Evolutionary conservation across 2,329 filamentous ascomycete species (phyloP).

Genomic region (Penicillium nordicum): DNA sequence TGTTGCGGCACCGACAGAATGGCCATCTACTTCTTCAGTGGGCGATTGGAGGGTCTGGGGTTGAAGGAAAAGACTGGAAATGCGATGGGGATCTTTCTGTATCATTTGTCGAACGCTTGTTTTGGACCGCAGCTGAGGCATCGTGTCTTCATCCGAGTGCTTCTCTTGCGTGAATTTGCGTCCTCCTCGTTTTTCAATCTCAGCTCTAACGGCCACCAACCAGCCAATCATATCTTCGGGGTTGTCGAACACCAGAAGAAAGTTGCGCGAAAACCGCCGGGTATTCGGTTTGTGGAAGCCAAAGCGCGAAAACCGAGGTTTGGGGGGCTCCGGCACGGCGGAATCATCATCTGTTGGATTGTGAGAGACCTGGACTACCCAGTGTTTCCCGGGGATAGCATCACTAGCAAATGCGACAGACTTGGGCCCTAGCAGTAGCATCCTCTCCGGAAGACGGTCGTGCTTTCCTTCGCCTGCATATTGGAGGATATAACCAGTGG

Average conservation of each 20-base stretch:
- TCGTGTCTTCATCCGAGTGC: constrained; percentile 28
- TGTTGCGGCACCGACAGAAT: constrained; percentile 17
- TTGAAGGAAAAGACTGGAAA: constrained; percentile 31
- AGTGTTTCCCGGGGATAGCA: constrained; percentile 49
- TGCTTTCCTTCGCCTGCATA: constrained; percentile 45
- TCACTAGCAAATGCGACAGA: constrained; percentile 51
- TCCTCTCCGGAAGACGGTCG: constrained; percentile 47
- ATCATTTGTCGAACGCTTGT: constrained; percentile 32
- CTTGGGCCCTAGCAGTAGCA: constrained; percentile 44
- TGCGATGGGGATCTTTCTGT: constrained; percentile 35
- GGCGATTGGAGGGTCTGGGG: constrained; percentile 23
- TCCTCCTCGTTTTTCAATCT: constrained; percentile 47
- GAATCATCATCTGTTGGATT: constrained; percentile 30
- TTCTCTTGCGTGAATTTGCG: constrained; percentile 43
- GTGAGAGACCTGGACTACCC: constrained; percentile 48
- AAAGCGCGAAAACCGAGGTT: constrained; percentile 40
- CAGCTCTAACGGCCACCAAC: constrained; percentile 44
- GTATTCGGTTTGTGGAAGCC: constrained; percentile 36
- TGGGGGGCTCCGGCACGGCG: constrained; percentile 28
- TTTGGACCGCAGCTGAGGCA: constrained; percentile 27
- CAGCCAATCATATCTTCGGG: constrained; percentile 46
- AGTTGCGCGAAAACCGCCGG: constrained; percentile 37
- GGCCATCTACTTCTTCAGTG: constrained; percentile 26
- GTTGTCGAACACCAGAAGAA: constrained; percentile 44
- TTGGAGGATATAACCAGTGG: constrained; percentile 46